Conservation (phyloP, 345 rosid genomes). For the Salix arbutifolia region DNA sequence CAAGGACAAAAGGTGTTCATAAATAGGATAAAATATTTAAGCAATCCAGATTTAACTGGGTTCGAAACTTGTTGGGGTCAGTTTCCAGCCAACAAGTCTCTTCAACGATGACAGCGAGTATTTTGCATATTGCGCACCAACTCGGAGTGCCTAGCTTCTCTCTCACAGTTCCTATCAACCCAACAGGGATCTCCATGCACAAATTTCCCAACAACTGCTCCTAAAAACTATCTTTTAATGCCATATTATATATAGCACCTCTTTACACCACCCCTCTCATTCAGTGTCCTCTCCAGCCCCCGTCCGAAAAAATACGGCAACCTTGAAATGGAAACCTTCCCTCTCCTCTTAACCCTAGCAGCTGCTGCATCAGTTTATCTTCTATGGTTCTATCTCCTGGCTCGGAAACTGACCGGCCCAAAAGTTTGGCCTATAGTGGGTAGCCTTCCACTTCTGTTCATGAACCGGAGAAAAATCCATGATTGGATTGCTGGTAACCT, state of each 20-base stretch:
- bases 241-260: conserved; percentile 24
- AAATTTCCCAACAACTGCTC: conserved; percentile 63
- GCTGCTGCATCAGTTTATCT: conserved; percentile 48
- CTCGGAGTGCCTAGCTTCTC: conserved; percentile 10
- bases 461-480: conserved; percentile 54
- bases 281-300: not conserved
- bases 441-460: conserved; percentile 58
- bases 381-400: conserved; percentile 66
- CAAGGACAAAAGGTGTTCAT: not conserved
- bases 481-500: conserved; percentile 84
- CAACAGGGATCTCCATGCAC: conserved; percentile 12
- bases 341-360: conserved; percentile 21
- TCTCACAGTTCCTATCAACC: conserved; percentile 44
- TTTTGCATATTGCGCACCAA: not conserved
- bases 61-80: not conserved
- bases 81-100: not conserved
- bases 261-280: not conserved
- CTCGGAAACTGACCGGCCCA: conserved; percentile 64
- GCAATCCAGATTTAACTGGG: not conserved
- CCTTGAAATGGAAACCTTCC: conserved; percentile 45
- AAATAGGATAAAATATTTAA: not conserved
- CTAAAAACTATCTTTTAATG: conserved; percentile 41
- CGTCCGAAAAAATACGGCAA: not conserved
- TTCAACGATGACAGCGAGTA: not conserved
- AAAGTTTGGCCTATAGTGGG: conserved; percentile 68